These are phyloP conservation scores for Brassica hybrid DNA, from an alignment of 441 rosid genomes.

Conservation along the genomic window DNA sequence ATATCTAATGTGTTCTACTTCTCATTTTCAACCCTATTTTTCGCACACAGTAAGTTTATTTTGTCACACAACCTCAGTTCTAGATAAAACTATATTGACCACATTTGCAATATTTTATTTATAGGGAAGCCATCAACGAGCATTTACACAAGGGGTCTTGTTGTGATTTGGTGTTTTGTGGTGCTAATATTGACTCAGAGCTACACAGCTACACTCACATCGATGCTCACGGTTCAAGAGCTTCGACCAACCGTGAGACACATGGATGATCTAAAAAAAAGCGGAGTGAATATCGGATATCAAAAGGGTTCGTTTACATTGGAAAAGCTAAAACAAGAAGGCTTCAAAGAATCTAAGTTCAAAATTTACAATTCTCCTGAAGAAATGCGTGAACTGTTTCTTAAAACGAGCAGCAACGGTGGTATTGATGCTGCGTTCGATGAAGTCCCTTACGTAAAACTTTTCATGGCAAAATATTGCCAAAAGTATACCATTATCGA, in stretches of 20 bases:
- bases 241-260: constrained; percentile 50
- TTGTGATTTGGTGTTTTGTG: constrained; percentile 66
- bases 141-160: constrained; percentile 51
- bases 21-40: constrained; percentile 68
- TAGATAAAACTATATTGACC: not conserved
- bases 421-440: constrained; percentile 71
- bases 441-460: constrained; percentile 50
- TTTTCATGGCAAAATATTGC: constrained; percentile 52
- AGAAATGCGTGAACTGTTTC: constrained; percentile 47
- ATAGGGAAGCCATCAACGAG: constrained; percentile 60
- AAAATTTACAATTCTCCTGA: constrained; percentile 39
- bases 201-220: constrained; percentile 64
- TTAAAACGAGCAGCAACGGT: constrained; percentile 51
- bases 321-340: constrained; percentile 41
- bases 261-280: constrained; percentile 46
- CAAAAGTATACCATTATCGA: constrained; percentile 53
- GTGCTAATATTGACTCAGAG: constrained; percentile 62
- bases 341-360: constrained; percentile 50
- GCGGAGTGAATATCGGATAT: constrained; percentile 55
- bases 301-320: constrained; percentile 48
- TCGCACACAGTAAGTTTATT: constrained; percentile 47
- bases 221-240: constrained; percentile 58
- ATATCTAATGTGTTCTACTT: constrained; percentile 63
- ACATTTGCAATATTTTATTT: not conserved
- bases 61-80: not conserved